Base-by-base conservation (phyloP, 768 basidiomycete genomes). In the Rhizopogon roseolus region DNA sequence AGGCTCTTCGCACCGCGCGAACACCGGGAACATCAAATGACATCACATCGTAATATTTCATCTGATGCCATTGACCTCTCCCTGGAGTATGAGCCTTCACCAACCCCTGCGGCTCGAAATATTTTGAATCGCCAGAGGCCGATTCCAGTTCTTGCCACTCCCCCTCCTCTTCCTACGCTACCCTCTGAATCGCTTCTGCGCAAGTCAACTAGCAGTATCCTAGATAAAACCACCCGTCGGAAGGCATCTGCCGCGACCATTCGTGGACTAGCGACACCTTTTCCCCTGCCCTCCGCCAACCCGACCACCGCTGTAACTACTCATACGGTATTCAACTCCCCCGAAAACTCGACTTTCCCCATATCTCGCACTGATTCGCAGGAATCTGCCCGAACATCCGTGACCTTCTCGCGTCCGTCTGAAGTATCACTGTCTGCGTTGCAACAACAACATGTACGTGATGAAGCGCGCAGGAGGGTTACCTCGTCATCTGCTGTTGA, bases 231-330 rank as follows among this genome's bases (percentile, higher is more conserved):
- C n/a, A 54, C 58, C 36, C 70, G 74, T 37, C 70, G 73, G 28
- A 80, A 76, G 56, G 59, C 69, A 19, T 83, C 82, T 22, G 22
- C 22, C 19, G 53, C 62, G n/a, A 84, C 81, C 4, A 63, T 81
- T 34, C 78, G 82, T 59, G 69, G 68, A 48, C 52, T 65, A 45
- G 54, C 65, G 52, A 62, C 77, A 14, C 68, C 75, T n/a, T 78
- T 80, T 45, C 74, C 81, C 9, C 60, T 76, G 9, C 63, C 84
- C 34, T 81, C 79, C 3, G 79, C 80, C 0, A 80, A 76, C 53
- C 74, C 84, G 1, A 88, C 87, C 38, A 90, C 86, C 16, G 84
- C 84, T 14, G 52, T 89, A 11, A 87, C 85, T 1, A 66, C 81
- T 0, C 82, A 85, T 57, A 88, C 84, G 0, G 85, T 82, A 5